These are phyloP conservation scores for Epichloe coenophiala DNA, from an alignment of 2,329 filamentous ascomycete species.

Conservation along the genomic window DNA sequence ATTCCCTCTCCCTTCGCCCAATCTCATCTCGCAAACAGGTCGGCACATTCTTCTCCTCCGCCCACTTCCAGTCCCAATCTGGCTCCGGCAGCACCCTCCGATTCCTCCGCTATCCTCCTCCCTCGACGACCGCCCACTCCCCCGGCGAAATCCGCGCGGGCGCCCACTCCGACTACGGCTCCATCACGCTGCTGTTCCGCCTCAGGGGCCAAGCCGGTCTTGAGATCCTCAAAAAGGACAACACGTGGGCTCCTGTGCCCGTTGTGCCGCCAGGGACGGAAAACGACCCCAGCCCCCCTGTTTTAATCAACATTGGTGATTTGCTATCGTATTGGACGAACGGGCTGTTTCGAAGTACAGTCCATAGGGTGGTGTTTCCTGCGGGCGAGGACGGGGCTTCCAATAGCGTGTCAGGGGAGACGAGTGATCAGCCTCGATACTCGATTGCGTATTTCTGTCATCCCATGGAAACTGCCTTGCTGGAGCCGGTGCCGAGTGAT, in stretches of 20 bases:
- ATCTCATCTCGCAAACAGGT: conserved; percentile 18
- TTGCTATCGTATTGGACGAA: conserved; percentile 78
- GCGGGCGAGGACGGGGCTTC: conserved; percentile 7
- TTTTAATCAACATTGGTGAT: conserved; percentile 65
- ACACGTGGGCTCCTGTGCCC: conserved; percentile 48
- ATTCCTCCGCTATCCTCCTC: conserved; percentile 59
- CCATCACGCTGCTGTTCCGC: conserved; percentile 68
- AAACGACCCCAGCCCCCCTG: conserved; percentile 52
- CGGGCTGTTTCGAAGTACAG: conserved; percentile 71
- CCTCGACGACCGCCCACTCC: conserved; percentile 27
- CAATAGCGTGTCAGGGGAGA: conserved; percentile 27
- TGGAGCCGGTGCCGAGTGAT: conserved; percentile 48
- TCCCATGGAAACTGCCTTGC: conserved; percentile 36
- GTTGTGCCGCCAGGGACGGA: conserved; percentile 51
- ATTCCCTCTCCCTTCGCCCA: conserved; percentile 3
- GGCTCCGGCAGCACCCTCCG: conserved; percentile 49
- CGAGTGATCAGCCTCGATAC: conserved; percentile 39
- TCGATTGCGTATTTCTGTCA: conserved; percentile 59
- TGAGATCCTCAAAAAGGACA: conserved; percentile 57
- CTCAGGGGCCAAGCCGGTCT: conserved; percentile 73
- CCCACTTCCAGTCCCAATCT: conserved; percentile 31
- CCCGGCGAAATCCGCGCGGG: conserved; percentile 65
- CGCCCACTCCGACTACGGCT: conserved; percentile 80
- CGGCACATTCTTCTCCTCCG: conserved; percentile 38
- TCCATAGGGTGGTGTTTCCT: conserved; percentile 75